Conservation (phyloP, 805 yeast species). For the Ogataea parapolymorpha region DNA sequence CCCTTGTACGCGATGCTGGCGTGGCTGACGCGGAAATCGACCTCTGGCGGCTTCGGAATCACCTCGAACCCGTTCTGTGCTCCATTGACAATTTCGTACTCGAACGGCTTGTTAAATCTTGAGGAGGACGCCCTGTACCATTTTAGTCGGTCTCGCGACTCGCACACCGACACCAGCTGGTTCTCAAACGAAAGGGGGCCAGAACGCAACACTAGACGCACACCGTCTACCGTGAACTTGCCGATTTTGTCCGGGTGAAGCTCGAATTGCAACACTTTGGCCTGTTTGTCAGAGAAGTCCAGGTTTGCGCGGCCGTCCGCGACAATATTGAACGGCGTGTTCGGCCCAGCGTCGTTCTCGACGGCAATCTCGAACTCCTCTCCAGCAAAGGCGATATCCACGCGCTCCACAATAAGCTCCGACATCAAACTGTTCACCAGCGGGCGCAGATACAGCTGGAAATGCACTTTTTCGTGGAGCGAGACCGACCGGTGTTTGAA, state of each 20-base stretch:
- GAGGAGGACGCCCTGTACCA: slow-evolving; percentile 17
- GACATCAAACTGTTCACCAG: slow-evolving; percentile 24
- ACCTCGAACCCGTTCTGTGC: slow-evolving; percentile 26
- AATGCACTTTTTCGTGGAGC: slow-evolving; percentile 19
- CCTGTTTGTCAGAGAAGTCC: slow-evolving; percentile 11
- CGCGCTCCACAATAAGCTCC: slow-evolving; percentile 14
- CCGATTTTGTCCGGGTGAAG: slow-evolving; percentile 25
- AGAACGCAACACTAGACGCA: slow-evolving; percentile 13
- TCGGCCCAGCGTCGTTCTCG: slow-evolving; percentile 13
- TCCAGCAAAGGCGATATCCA: slow-evolving; percentile 22
- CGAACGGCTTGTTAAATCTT: slow-evolving; percentile 13
- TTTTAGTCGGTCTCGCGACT: slow-evolving; percentile 6
- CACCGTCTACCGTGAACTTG: slow-evolving; percentile 20
- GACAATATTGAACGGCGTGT: slow-evolving; percentile 7
- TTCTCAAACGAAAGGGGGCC: slow-evolving; percentile 16
- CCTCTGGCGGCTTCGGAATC: slow-evolving; percentile 39
- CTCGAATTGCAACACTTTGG: slow-evolving; percentile 21
- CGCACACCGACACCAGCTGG: slow-evolving; percentile 7
- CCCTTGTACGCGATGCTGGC: slow-evolving; percentile 32
- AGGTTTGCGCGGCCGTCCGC: slow-evolving; percentile 12
- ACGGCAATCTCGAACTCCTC: slow-evolving; percentile 11
- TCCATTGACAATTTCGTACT: slow-evolving; percentile 16
- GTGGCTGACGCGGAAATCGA: slow-evolving; percentile 24
- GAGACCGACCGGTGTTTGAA: slow-evolving; percentile 18
- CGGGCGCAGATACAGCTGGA: slow-evolving; percentile 34